Evolutionary conservation across 2,329 filamentous ascomycete genomes (phyloP).

Genomic region (Diaporthe amygdali): DNA sequence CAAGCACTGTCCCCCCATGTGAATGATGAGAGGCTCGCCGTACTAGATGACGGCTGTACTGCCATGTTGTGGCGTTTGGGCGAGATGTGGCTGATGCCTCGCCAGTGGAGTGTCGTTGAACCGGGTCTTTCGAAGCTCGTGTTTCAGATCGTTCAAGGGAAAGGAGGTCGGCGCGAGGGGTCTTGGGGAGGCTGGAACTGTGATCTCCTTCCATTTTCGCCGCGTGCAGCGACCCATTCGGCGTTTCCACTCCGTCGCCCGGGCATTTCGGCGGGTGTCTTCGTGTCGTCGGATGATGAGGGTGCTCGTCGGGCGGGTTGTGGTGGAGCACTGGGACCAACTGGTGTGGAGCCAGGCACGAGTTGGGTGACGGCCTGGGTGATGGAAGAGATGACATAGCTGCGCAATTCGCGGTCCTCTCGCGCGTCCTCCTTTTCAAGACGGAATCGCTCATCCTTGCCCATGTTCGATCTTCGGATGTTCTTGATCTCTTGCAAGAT

Average conservation of each 20-base stretch:
- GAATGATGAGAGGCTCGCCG: neutral
- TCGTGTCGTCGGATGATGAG: conserved; percentile 55
- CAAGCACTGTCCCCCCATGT: neutral
- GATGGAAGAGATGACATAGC: conserved; percentile 76
- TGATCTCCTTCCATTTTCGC: conserved; percentile 37
- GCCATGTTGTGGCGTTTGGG: neutral
- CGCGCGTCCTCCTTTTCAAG: conserved; percentile 80
- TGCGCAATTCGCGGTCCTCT: conserved; percentile 77
- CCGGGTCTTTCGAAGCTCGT: neutral
- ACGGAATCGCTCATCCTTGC: conserved; percentile 82
- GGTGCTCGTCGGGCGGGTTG: conserved; percentile 30
- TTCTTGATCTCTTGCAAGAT: conserved; percentile 91
- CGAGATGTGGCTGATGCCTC: neutral
- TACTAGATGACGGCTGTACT: neutral
- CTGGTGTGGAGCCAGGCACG: conserved; percentile 51
- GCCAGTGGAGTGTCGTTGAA: neutral
- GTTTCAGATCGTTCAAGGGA: conserved; percentile 15
- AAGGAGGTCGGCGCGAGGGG: conserved; percentile 27
- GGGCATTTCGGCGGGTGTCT: conserved; percentile 66
- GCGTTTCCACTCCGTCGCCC: conserved; percentile 43
- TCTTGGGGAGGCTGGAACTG: conserved; percentile 31
- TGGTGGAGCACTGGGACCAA: conserved; percentile 31
- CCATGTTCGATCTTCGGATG: conserved; percentile 81
- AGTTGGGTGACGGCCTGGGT: conserved; percentile 75
- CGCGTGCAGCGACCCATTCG: conserved; percentile 42